phyloP scores from a whole-genome alignment of 345 rosid genomes.

The Conringia planisiliqua region DNA sequence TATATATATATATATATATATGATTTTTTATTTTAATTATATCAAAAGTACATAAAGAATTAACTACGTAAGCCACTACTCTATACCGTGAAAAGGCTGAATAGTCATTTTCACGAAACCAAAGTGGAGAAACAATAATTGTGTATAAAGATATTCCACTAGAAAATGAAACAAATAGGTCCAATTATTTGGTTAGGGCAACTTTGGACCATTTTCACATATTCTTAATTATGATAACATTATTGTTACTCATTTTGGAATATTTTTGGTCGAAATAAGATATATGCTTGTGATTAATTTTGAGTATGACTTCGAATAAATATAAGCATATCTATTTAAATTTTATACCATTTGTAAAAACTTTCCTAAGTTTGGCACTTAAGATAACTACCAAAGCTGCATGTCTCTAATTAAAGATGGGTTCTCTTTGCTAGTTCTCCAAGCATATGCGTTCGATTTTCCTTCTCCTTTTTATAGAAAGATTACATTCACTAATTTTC shows the following conservation, averaged over 20 bases:
- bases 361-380: too few relatives aligned
- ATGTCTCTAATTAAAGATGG: too few relatives aligned
- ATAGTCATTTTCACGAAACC: slow-evolving; percentile 14
- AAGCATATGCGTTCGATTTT: too few relatives aligned
- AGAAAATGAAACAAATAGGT: slow-evolving; percentile 23
- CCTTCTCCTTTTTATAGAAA: too few relatives aligned
- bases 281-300: neutral
- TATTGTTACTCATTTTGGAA: neutral
- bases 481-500: too few relatives aligned
- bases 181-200: slow-evolving; percentile 8
- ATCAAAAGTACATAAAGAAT: neutral
- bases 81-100: slow-evolving; percentile 18
- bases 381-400: too few relatives aligned
- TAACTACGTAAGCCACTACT: neutral
- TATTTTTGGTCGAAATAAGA: neutral
- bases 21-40: neutral
- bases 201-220: slow-evolving; percentile 10
- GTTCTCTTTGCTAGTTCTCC: too few relatives aligned
- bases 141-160: slow-evolving; percentile 29
- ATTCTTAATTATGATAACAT: slow-evolving; percentile 8
- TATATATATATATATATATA: too few relatives aligned
- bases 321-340: too few relatives aligned
- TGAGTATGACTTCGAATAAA: neutral
- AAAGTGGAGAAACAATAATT: slow-evolving; percentile 29
- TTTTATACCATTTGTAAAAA: too few relatives aligned